Base-by-base conservation (phyloP, 495 filamentous ascomycete genomes). In the Hypoxylon perforatum region DNA sequence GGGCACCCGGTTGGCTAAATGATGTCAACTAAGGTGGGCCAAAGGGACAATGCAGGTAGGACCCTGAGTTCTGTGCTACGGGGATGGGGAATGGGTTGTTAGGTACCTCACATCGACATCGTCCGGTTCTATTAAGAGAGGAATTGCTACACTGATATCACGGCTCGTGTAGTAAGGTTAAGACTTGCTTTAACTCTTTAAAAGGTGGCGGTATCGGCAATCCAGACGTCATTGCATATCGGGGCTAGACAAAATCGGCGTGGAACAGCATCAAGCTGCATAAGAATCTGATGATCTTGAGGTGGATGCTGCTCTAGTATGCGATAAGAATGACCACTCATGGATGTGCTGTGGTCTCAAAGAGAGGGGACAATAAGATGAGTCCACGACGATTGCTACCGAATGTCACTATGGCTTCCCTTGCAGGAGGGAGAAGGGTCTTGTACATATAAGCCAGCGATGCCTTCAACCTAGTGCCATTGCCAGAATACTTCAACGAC, bases 131-230 rank as follows among this genome's bases (percentile, higher is more conserved):
- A 30, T 12, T 7, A n/a, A n/a, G 15, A 52, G 36, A n/a, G 46
- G 49, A 60, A 54, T 54, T 22, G 55, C 22, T 53, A 54, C 21
- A 33, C 5, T 33, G 17, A 42, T 55, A 44, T 65, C 49, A 54
- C 41, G 22, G 33, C 11, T 51, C 36, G 17, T 12, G 39, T 28
- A 36, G 22, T 17, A 23, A 17, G 33, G 23, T 17, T 17, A 23
- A 17, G 33, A 35, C 22, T 53, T 48, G 22, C 22, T n/a, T 42
- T 65, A 19, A 53, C 42, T 1, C 48, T 28, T 19, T 15, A 48
- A 17, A 33, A 30, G 23, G 42, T 53, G 48, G 62, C 62, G 62
- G 62, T 59, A 65, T 65, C 62, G 62, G 62, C 33, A 59, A 39
- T 42, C 49, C 51, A 52, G 55, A 55, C 52, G 49, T 65, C 55